Conservation (phyloP, 2,329 filamentous ascomycete genomes). For the Aspergillus fumigatiaffinis region DNA sequence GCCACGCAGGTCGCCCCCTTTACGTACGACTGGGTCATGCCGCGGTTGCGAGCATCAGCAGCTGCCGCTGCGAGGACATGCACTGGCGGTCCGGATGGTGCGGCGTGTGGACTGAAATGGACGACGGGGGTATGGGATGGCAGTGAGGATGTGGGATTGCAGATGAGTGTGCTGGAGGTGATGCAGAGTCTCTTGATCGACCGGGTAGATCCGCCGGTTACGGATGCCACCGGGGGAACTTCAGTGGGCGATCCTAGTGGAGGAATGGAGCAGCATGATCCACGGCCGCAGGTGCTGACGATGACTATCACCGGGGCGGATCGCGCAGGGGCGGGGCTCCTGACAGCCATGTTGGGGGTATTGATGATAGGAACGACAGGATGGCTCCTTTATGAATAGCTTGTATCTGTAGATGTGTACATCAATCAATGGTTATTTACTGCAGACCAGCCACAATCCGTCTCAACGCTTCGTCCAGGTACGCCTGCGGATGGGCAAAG, state of each 20-base stretch:
- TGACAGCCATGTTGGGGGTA: slow-evolving; percentile 38
- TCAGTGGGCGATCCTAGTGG: slow-evolving; percentile 31
- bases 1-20: slow-evolving; percentile 57
- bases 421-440: not conserved
- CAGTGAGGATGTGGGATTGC: slow-evolving; percentile 36
- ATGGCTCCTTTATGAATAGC: slow-evolving; percentile 35
- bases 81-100: slow-evolving; percentile 41
- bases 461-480: slow-evolving; percentile 30
- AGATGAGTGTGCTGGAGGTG: slow-evolving; percentile 37
- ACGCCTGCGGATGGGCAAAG: slow-evolving; percentile 31
- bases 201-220: slow-evolving; percentile 28
- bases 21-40: slow-evolving; percentile 48
- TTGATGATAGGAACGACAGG: slow-evolving; percentile 31
- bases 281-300: slow-evolving; percentile 11
- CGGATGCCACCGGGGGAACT: slow-evolving; percentile 27
- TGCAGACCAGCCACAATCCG: slow-evolving; percentile 23
- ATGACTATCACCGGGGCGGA: slow-evolving; percentile 31
- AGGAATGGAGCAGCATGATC: slow-evolving; percentile 14
- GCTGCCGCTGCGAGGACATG: slow-evolving; percentile 53
- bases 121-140: slow-evolving; percentile 34
- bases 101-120: slow-evolving; percentile 42
- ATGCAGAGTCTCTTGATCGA: slow-evolving; percentile 33
- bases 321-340: slow-evolving; percentile 40
- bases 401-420: not conserved
- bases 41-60: slow-evolving; percentile 52